phyloP scores from a whole-genome alignment of 2,329 filamentous ascomycete genomes.

The Venturia pyrina region DNA sequence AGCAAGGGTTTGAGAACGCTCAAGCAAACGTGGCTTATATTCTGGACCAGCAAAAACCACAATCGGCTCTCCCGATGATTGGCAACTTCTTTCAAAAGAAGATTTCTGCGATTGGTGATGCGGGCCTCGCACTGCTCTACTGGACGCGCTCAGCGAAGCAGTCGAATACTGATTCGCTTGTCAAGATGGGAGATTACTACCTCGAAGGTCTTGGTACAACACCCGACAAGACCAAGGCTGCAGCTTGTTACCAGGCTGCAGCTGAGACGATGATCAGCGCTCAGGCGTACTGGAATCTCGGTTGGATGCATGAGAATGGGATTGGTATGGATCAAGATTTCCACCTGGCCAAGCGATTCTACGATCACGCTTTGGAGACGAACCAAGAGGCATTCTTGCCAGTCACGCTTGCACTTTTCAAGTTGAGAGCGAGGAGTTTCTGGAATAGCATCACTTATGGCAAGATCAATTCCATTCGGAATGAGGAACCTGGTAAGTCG shows the following conservation, averaged over 20 bases:
- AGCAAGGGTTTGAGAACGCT: slow-evolving; percentile 82
- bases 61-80: background rate
- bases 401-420: slow-evolving; percentile 78
- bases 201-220: slow-evolving; percentile 68
- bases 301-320: slow-evolving; percentile 99
- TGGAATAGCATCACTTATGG: slow-evolving; percentile 93
- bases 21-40: slow-evolving; percentile 87
- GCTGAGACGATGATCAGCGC: slow-evolving; percentile 87
- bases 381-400: slow-evolving; percentile 89
- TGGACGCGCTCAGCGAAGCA: slow-evolving; percentile 94
- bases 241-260: slow-evolving; percentile 83
- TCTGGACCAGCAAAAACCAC: slow-evolving; percentile 52
- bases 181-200: slow-evolving; percentile 99
- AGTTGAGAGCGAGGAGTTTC: slow-evolving; percentile 73
- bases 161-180: slow-evolving; percentile 81
- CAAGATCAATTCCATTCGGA: slow-evolving; percentile 73
- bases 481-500: slow-evolving; percentile 69
- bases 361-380: slow-evolving; percentile 83
- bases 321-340: slow-evolving; percentile 89
- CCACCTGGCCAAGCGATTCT: slow-evolving; percentile 92
- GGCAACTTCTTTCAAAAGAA: background rate
- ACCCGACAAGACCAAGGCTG: slow-evolving; percentile 71
- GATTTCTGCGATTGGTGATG: slow-evolving; percentile 40
- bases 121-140: slow-evolving; percentile 69
- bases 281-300: slow-evolving; percentile 92